Base-by-base conservation (phyloP, 2,329 filamentous ascomycete species). In the Colletotrichum neosansevieriae region DNA sequence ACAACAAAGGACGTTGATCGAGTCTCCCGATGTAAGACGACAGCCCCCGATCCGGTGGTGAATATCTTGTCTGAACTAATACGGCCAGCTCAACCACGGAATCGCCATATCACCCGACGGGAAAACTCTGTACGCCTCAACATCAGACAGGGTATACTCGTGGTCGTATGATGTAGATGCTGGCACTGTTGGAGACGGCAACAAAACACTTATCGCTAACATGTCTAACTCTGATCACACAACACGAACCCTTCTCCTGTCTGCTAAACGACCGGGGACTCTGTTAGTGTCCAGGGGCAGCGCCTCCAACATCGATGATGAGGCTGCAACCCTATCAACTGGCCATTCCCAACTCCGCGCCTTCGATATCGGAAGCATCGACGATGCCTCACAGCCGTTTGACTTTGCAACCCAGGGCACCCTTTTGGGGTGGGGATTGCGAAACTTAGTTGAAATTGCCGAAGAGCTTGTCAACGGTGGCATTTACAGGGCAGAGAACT, bases 361-460 rank as follows among this genome's bases (percentile, higher is more conserved):
- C 2, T 80, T 80, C 58, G 71, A 73, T 6, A 71, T 83, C 2
- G 62, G 72, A 49, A 70, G 76, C 49, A 50, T 80, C 24, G 60
- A 72, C 66, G 47, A 62, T 24, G 9, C 21, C 12, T 32, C 34
- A 9, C 7, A 54, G 24, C 54, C 76, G 3, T 69, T 64, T 69
- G 76, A 84, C 56, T 85, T 83, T 58, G 81, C 86, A 21, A 73
- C 80, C 79, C 68, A 85, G 12, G 85, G 84, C 12, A 72, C 72
- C 6, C 71, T 83, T 3, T 74, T 86, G 4, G 85, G 89, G 15
- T 92, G 90, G 89, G 91, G 91, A 17, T 81, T 93, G 29, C 83
- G 91, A 32, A 93, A 93, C 76, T 88, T 87, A 3, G 90, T 92
- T 3, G 91, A 91, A 13, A 78, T 93, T 4, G 89, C 82, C 32